These are phyloP conservation scores for Saturnispora quitensis DNA, from an alignment of 805 yeast genomes.

Conservation along the genomic window DNA sequence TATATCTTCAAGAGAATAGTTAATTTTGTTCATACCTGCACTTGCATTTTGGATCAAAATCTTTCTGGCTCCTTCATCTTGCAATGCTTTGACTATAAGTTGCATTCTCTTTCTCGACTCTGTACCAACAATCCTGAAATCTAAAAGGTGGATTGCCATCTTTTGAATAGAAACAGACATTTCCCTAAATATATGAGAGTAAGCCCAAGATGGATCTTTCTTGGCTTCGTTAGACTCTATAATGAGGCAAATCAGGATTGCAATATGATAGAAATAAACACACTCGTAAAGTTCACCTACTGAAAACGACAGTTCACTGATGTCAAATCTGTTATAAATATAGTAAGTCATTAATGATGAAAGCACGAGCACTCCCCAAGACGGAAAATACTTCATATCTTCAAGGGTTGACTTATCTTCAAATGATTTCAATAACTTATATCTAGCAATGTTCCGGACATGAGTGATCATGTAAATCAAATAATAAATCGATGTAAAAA, in stretches of 20 bases:
- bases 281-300: background rate
- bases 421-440: background rate
- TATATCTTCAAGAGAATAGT: background rate
- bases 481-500: constrained; percentile 60
- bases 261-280: background rate
- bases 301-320: background rate
- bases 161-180: constrained; percentile 3
- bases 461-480: constrained; percentile 59
- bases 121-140: background rate
- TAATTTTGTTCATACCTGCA: background rate
- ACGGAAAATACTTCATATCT: constrained; percentile 18
- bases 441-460: constrained; percentile 45
- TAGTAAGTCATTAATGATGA: constrained; percentile 10
- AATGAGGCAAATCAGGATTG: background rate
- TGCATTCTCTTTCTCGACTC: background rate
- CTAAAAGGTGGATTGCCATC: background rate
- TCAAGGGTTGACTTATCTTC: background rate
- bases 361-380: constrained; percentile 17
- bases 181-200: background rate
- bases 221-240: constrained; percentile 3
- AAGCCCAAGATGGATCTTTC: constrained; percentile 1
- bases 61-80: background rate
- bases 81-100: background rate
- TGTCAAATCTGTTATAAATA: constrained; percentile 2
- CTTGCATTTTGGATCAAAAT: background rate